These are phyloP conservation scores for Monilinia laxa DNA, from an alignment of 2,329 filamentous ascomycete genomes.

Conservation along the genomic window DNA sequence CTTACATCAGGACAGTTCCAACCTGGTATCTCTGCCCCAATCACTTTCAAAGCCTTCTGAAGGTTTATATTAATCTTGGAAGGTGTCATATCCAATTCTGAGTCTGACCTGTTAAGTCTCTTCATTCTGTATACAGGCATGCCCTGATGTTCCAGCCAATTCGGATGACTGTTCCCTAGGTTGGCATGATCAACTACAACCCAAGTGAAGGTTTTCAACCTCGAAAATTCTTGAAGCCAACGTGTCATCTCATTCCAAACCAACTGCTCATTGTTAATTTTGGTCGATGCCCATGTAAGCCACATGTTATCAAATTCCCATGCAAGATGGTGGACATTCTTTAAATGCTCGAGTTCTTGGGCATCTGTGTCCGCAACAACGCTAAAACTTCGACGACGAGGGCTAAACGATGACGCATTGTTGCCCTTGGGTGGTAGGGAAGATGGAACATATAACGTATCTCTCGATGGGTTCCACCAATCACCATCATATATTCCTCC, in stretches of 20 bases:
- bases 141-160: not conserved
- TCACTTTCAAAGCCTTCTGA: not conserved
- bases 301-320: not conserved
- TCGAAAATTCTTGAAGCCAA: not conserved
- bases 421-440: not conserved
- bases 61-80: not conserved
- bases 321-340: not conserved
- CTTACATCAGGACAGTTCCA: not conserved
- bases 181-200: not conserved
- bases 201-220: not conserved
- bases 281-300: not conserved
- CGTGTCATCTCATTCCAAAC: too few species aligned
- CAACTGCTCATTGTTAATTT: not conserved
- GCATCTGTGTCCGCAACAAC: not conserved
- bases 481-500: not conserved
- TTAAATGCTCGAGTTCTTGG: not conserved
- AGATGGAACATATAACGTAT: not conserved
- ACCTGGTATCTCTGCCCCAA: not conserved
- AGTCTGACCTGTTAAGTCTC: not conserved
- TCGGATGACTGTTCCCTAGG: not conserved
- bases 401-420: not conserved
- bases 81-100: not conserved
- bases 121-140: not conserved
- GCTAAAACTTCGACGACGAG: not conserved
- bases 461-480: not conserved